Base-by-base conservation (phyloP, 352 stramenopile species). In the Phytophthora macrochlamydospora region DNA sequence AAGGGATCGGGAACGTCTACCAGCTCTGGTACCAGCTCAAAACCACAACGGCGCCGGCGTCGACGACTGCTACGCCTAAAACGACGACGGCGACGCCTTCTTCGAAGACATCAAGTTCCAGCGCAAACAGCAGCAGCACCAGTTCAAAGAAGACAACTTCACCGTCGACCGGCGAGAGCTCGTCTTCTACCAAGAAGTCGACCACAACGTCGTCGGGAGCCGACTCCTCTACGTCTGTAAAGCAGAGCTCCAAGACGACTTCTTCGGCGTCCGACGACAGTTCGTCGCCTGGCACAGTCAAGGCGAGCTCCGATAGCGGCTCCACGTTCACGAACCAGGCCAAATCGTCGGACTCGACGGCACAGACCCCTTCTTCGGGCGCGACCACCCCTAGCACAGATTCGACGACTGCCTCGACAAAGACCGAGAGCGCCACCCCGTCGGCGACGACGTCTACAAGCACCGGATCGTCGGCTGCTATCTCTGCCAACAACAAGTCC, bases 401-500 rank as follows among this genome's bases (percentile, higher is more conserved):
- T 11, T 31, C 56, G 35, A 53, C 43, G 7, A 62, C 66, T 33
- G 35, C 33, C 24, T 31, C 56, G 35, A 53, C 43, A 4, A 62
- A 61, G 28, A 43, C 33, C 24, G 51, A 51, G 2, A 35, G 38
- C 18, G 46, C 55, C 43, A 61, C 50, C 13, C 59, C 64, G 31
- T 59, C 33, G 8, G 44, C 50, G 5, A 63, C n/a, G 28, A 30
- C 32, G 8, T 24, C 38, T 45, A 1, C 43, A 49, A 24, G 7
- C 14, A 11, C 50, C 8, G 24, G 14, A 29, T 30, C 49, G 18
- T 24, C 49, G 9, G 45, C 50, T 3, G 56, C 71, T 30, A 63
- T 60, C 8, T 67, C 62, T 4, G 75, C 75, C 49, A 84, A 82
- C 67, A 80, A 72, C 62, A 65, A 87, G 60, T 79, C 65, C 33